phyloP scores from a whole-genome alignment of 495 filamentous ascomycete species.

The Tuber aestivum region DNA sequence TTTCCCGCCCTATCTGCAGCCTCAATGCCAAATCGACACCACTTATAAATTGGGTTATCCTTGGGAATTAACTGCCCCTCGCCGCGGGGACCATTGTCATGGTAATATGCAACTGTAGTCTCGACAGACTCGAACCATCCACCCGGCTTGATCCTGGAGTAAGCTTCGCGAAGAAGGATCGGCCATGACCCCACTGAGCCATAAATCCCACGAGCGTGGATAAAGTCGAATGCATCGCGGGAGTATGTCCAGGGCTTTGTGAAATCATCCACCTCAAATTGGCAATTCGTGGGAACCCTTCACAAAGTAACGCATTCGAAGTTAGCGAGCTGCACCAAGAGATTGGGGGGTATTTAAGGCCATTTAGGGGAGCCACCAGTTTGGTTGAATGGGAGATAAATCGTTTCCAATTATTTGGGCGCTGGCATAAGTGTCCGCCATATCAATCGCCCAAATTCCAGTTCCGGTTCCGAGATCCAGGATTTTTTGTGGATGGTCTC shows the following conservation, averaged over 20 bases:
- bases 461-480: slow-evolving; percentile 64
- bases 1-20: slow-evolving; percentile 20
- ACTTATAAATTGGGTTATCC: slow-evolving; percentile 12
- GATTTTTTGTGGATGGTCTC: slow-evolving; percentile 52
- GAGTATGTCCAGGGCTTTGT: slow-evolving; percentile 48
- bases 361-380: slow-evolving; percentile 22
- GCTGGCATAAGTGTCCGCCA: slow-evolving; percentile 50
- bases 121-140: slow-evolving; percentile 54
- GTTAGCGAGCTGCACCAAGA: background rate
- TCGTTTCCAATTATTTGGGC: slow-evolving; percentile 55
- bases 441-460: slow-evolving; percentile 51
- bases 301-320: background rate
- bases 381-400: slow-evolving; percentile 54
- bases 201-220: slow-evolving; percentile 52
- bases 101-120: slow-evolving; percentile 40
- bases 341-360: background rate
- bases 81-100: background rate
- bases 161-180: slow-evolving; percentile 45
- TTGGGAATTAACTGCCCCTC: slow-evolving; percentile 16
- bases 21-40: slow-evolving; percentile 22
- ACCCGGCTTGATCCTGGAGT: slow-evolving; percentile 44
- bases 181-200: slow-evolving; percentile 52
- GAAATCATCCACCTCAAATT: slow-evolving; percentile 53
- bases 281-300: slow-evolving; percentile 34
- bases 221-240: slow-evolving; percentile 49